Base-by-base conservation (phyloP, 192 early-diverging fungal species). In the Umbelopsis vinacea region DNA sequence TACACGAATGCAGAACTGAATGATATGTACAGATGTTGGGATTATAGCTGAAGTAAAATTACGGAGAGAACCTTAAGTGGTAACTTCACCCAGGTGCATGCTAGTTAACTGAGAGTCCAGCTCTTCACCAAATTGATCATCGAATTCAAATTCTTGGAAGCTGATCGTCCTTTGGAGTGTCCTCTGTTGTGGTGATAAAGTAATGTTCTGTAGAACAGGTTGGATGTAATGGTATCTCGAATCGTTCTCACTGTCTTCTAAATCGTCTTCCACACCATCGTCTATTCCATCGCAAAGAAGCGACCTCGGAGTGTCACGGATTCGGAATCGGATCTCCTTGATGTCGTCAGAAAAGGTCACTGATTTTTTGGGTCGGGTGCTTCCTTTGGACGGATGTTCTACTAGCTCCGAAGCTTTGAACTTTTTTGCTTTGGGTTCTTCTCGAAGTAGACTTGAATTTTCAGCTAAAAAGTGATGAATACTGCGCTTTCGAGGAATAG, bases 81-180 rank as follows among this genome's bases (percentile, higher is more conserved):
- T 33, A 26, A 63, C 57, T 63, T 63, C 26, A 26, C 57, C 57
- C 14, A 63, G 26, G 35, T 63, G 15, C 57, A 63, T 37, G 15
- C 17, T n/a, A 37, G 57, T 63, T 4, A 63, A 37, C n/a, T 63
- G 33, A 17, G 57, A 63, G 57, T 63, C 57, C 26, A 63, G 57
- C 26, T 63, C 57, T 14, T 63, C 57, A n/a, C 57, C 57, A 22
- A 22, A 63, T 19, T 63, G 26, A 29, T 19, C 2, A 63, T 63
- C 57, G 57, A 63, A 26, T 29, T 63, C 57, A 26, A 29, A 19
- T 12, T 63, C 40, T 11, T 12, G 11, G 6, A 43, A 35, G 5
- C 57, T 63, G 26, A 63, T 14, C 29, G 57, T 37, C 6, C 57
- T 22, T 5, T 35, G 38, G 14, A 63, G 17, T 22, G 33, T 37